These are phyloP conservation scores for Penicillium cosmopolitanum DNA, from an alignment of 495 filamentous ascomycete genomes.

Conservation along the genomic window DNA sequence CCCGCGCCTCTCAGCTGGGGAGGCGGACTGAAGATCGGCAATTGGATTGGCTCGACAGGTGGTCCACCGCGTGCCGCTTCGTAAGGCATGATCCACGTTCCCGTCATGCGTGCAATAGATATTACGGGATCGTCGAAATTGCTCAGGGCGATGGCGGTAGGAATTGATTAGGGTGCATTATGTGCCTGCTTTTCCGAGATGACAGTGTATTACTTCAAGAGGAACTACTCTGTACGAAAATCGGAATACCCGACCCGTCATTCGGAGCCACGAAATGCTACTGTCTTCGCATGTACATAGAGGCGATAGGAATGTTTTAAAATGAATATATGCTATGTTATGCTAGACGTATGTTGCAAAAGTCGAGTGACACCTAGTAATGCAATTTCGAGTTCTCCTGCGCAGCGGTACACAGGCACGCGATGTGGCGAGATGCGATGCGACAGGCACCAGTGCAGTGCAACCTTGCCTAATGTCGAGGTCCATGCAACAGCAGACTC, in stretches of 20 bases:
- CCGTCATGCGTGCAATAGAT: constrained; percentile 28
- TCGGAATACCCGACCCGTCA: too few species aligned
- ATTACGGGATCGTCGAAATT: constrained; percentile 18
- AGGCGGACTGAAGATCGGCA: constrained; percentile 23
- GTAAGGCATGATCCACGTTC: constrained; percentile 28
- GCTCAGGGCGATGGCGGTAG: constrained; percentile 1
- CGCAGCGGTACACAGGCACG: constrained; percentile 4
- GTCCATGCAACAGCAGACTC: background rate
- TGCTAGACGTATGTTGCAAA: background rate
- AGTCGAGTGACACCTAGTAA: constrained; percentile 11
- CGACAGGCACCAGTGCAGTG: constrained; percentile 6
- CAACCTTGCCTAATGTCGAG: constrained; percentile 3
- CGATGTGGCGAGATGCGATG: constrained; percentile 13
- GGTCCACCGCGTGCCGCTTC: constrained; percentile 17
- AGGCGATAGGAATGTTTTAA: background rate
- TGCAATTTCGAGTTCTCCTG: constrained; percentile 14
- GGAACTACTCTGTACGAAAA: too few species aligned
- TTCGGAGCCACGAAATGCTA: background rate
- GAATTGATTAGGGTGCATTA: background rate
- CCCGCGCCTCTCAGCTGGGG: constrained; percentile 5
- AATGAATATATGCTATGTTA: background rate
- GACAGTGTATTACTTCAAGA: too few species aligned
- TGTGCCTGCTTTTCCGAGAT: background rate
- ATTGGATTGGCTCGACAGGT: constrained; percentile 31
- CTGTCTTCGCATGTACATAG: background rate